Evolutionary conservation across 768 basidiomycete genomes (phyloP), one percentile per base, ranked within the genome.

Genomic region (Trichaptum fuscoviolaceum): DNA sequence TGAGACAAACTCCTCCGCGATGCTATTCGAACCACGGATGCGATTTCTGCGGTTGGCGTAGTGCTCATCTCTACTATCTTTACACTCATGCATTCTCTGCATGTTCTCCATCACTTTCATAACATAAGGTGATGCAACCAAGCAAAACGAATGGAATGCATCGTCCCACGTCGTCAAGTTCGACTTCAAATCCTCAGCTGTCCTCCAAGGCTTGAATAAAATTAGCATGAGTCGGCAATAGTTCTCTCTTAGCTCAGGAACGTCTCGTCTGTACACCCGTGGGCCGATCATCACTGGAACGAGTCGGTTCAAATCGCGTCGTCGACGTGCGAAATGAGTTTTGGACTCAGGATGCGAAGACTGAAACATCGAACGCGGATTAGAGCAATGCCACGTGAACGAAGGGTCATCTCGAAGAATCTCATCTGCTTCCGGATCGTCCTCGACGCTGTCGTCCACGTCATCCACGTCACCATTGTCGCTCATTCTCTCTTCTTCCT

Each of bases 171-270:
- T 60, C 34, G 73, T 66, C 8, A 27, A 60, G 0, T 1, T 0
- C 15, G 1, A 1, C 23, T 69, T 57, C 6, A 82, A 68, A 58
- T 82, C 76, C 7, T 7, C n/a, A 0, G 68, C 52, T 57, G 60
- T 27, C 0, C 72, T 36, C 82, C 81, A 82, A 0, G 81, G 82
- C 67, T 81, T 80, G 68, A 82, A 82, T 0, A 82, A 70, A 18
- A 80, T 74, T 2, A 83, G 65, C 80, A 82, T 82, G 1, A 78
- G 64, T 2, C 76, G 67, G 63, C 72, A 76, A 64, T 79, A 80
- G 7, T 64, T 64, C 0, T 66, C 68, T 15, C 69, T 64, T 0
- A 61, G 2, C 8, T 72, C 64, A 6, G 64, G 24, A 7, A 34
- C 17, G 65, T 81, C 76, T 7, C 73, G 63, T 0, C 77, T 67